Evolutionary conservation across 2,329 filamentous ascomycete genomes (phyloP).

Genomic region (Stenocarpella maydis): DNA sequence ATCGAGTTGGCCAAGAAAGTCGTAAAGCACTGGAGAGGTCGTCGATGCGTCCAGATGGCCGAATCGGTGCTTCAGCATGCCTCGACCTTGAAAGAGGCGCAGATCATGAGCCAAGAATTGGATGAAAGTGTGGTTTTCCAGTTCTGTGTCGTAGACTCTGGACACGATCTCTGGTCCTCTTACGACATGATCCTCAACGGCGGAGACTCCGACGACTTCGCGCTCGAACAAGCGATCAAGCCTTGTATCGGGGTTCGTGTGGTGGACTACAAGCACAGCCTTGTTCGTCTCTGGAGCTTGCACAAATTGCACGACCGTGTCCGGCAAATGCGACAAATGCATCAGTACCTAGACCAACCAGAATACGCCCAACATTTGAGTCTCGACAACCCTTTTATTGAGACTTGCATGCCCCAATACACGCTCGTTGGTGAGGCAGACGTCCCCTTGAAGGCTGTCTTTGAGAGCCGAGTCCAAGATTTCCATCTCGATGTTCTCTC

Average conservation of each 20-base stretch:
- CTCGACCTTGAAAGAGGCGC: conserved; percentile 88
- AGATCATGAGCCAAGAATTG: conserved; percentile 97
- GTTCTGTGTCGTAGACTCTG: conserved; percentile 88
- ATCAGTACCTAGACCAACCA: conserved; percentile 94
- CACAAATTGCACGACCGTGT: conserved; percentile 90
- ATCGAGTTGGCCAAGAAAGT: conserved; percentile 73
- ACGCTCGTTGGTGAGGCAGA: conserved; percentile 93
- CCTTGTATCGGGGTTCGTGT: conserved; percentile 92
- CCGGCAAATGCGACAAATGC: conserved; percentile 92
- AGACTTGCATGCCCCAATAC: conserved; percentile 90
- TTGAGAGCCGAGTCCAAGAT: conserved; percentile 93
- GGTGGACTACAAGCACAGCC: conserved; percentile 85
- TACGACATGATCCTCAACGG: conserved; percentile 97
- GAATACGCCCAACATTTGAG: conserved; percentile 94
- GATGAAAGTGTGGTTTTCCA: conserved; percentile 94
- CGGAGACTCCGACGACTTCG: conserved; percentile 82
- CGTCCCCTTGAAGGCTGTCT: conserved; percentile 90
- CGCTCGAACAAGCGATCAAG: conserved; percentile 82
- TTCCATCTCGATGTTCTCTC: conserved; percentile 91
- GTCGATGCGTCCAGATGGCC: conserved; percentile 92
- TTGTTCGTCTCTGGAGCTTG: conserved; percentile 93
- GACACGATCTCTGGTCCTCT: conserved; percentile 88
- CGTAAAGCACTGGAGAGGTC: conserved; percentile 79
- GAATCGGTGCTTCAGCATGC: conserved; percentile 91
- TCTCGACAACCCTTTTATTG: conserved; percentile 91